A percentile compares a stretch with the other conserved stretches of the same genome.
Conservation (phyloP, 2,329 filamentous ascomycete species). For the Diaporthe eres region DNA sequence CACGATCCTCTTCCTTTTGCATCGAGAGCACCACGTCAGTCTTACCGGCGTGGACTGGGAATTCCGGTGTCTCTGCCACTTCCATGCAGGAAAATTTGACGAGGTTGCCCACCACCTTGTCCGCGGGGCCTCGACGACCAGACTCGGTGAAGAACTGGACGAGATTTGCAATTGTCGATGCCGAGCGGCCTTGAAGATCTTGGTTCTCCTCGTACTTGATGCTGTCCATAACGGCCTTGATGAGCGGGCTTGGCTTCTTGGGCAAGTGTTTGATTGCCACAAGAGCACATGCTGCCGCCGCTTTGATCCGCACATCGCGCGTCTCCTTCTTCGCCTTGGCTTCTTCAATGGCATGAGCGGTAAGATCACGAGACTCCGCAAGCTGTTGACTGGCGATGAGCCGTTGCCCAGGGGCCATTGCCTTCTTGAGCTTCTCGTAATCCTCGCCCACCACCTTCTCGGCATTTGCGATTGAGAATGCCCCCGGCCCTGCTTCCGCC, state of each 20-base stretch:
- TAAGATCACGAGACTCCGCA: slow-evolving; percentile 80
- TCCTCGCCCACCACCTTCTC: slow-evolving; percentile 90
- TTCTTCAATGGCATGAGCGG: slow-evolving; percentile 81
- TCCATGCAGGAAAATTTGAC: slow-evolving; percentile 99
- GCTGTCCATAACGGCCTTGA: slow-evolving; percentile 98
- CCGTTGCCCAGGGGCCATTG: slow-evolving; percentile 88
- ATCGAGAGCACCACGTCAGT: slow-evolving; percentile 89
- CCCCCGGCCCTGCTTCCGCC: slow-evolving; percentile 88
- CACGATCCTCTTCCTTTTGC: slow-evolving; percentile 95
- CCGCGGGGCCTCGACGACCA: slow-evolving; percentile 86
- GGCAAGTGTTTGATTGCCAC: slow-evolving; percentile 90
- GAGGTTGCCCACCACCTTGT: slow-evolving; percentile 95
- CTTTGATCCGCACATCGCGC: slow-evolving; percentile 87
- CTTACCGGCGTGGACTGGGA: slow-evolving; percentile 84
- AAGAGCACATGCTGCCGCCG: slow-evolving; percentile 87
- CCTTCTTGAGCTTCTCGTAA: slow-evolving; percentile 89
- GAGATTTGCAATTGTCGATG: slow-evolving; percentile 84
- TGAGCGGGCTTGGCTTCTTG: slow-evolving; percentile 92
- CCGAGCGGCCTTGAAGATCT: slow-evolving; percentile 88
- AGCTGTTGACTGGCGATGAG: slow-evolving; percentile 86
- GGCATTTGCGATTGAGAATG: slow-evolving; percentile 89
- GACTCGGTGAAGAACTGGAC: slow-evolving; percentile 88
- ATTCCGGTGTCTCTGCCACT: slow-evolving; percentile 97
- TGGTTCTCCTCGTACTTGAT: slow-evolving; percentile 94
- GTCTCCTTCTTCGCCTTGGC: slow-evolving; percentile 83